Percentiles rank a stretch among this genome's conserved stretches.
These are phyloP conservation scores for Hypoxylon sp. DNA, from an alignment of 2,329 filamentous ascomycete genomes.

Conservation along the genomic window DNA sequence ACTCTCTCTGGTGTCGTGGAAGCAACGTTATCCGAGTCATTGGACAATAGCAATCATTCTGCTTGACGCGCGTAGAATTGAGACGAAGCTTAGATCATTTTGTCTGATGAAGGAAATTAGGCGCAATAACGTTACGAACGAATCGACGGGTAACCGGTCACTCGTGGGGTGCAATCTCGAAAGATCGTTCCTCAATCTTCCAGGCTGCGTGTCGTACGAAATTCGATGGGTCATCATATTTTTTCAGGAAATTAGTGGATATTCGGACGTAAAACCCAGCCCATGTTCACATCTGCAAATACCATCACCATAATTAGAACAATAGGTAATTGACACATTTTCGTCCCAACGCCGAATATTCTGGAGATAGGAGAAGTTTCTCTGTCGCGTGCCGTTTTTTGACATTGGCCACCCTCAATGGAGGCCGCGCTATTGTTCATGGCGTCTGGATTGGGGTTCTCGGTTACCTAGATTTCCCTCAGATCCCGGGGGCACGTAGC, in stretches of 20 bases:
- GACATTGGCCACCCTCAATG: neutral
- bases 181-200: neutral
- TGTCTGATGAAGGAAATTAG: neutral
- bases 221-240: neutral
- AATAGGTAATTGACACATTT: neutral
- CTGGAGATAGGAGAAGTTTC: neutral
- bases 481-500: neutral
- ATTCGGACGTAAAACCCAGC: neutral
- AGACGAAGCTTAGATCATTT: neutral
- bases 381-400: neutral
- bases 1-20: conserved; percentile 6
- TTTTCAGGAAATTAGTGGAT: neutral
- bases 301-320: neutral
- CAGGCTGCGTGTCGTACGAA: neutral
- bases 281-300: neutral
- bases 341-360: neutral
- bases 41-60: neutral
- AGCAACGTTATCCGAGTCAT: neutral
- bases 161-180: neutral
- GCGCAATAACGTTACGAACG: neutral
- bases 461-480: neutral
- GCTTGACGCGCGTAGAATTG: neutral
- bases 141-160: neutral
- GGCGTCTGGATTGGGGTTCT: neutral
- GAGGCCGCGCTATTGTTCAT: neutral